A percentile compares a stretch with the other conserved stretches of the same genome.
phyloP scores from a whole-genome alignment of 1,139 yeast species.

The Pichia sp. region DNA sequence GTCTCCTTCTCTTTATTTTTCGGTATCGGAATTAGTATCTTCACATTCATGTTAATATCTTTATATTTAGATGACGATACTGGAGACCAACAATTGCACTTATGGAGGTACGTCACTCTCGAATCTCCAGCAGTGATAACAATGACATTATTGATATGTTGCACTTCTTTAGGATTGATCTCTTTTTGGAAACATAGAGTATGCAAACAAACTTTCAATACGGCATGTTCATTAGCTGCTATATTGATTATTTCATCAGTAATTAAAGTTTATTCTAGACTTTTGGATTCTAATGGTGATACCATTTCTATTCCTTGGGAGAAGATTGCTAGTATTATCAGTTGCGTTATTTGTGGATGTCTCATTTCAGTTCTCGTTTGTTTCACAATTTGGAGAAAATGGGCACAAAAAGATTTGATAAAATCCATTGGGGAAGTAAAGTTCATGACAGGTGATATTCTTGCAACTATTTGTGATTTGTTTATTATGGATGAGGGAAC shows the following conservation, averaged over 20 bases:
- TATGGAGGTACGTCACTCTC: neutral
- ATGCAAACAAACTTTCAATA: slow-evolving; percentile 63
- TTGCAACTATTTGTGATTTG: slow-evolving; percentile 10
- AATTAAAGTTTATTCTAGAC: slow-evolving; percentile 47
- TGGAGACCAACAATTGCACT: neutral
- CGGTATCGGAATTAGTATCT: slow-evolving; percentile 48
- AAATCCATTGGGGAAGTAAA: slow-evolving; percentile 27
- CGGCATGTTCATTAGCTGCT: slow-evolving; percentile 75
- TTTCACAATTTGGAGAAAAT: slow-evolving; percentile 41
- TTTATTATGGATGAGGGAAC: slow-evolving; percentile 6
- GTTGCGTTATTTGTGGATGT: slow-evolving; percentile 59
- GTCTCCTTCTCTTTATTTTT: slow-evolving; percentile 50
- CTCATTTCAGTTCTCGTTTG: slow-evolving; percentile 52
- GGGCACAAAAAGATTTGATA: slow-evolving; percentile 9
- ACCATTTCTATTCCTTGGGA: slow-evolving; percentile 33
- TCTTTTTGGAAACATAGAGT: slow-evolving; percentile 66
- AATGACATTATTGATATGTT: slow-evolving; percentile 38
- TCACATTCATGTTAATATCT: slow-evolving; percentile 49
- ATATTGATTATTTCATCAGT: slow-evolving; percentile 66
- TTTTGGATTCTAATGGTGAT: slow-evolving; percentile 44
- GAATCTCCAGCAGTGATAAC: slow-evolving; percentile 6
- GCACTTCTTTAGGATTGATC: slow-evolving; percentile 53
- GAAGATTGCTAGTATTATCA: slow-evolving; percentile 48
- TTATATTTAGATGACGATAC: slow-evolving; percentile 21
- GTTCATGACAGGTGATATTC: slow-evolving; percentile 16